Conservation (phyloP, 371 early-diverging fungal genomes). For the Rhizopus arrhizus region DNA sequence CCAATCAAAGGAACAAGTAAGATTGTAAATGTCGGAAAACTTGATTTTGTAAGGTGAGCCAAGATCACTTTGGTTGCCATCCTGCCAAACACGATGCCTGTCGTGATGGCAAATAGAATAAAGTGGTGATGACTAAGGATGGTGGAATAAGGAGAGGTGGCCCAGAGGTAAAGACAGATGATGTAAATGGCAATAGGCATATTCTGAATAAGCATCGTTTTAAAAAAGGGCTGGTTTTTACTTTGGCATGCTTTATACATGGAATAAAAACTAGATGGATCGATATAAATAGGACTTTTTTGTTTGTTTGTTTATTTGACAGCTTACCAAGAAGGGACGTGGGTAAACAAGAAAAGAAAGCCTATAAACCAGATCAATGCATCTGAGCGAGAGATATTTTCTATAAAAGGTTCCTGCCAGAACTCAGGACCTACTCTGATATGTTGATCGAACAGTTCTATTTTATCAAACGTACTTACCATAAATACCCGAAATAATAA, state of each 20-base stretch:
- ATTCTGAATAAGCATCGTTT: slow-evolving; percentile 65
- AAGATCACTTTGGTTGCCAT: slow-evolving; percentile 88
- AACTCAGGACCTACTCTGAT: slow-evolving; percentile 29
- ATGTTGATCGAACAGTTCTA: not conserved
- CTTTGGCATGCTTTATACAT: slow-evolving; percentile 74
- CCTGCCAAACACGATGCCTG: slow-evolving; percentile 83
- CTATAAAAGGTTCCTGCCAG: slow-evolving; percentile 32
- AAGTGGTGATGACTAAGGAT: slow-evolving; percentile 66
- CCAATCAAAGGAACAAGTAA: slow-evolving; percentile 71
- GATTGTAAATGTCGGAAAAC: slow-evolving; percentile 78
- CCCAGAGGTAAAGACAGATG: slow-evolving; percentile 59
- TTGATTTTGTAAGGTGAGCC: slow-evolving; percentile 81
- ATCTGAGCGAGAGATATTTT: slow-evolving; percentile 48
- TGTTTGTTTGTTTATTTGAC: too few species aligned
- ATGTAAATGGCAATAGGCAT: slow-evolving; percentile 67
- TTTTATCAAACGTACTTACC: slow-evolving; percentile 31
- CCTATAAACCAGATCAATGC: slow-evolving; percentile 61
- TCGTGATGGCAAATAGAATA: slow-evolving; percentile 71
- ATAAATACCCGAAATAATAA: slow-evolving; percentile 71
- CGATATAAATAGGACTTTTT: too few species aligned
- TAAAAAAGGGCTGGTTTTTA: slow-evolving; percentile 62
- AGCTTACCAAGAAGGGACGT: slow-evolving; percentile 68
- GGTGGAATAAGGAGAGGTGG: slow-evolving; percentile 68
- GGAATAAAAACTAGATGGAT: slow-evolving; percentile 40
- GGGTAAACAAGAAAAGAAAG: slow-evolving; percentile 63